Evolutionary conservation across 176 grass and related monocot genomes (phyloP).

Genomic region (Oryza australiensis): DNA sequence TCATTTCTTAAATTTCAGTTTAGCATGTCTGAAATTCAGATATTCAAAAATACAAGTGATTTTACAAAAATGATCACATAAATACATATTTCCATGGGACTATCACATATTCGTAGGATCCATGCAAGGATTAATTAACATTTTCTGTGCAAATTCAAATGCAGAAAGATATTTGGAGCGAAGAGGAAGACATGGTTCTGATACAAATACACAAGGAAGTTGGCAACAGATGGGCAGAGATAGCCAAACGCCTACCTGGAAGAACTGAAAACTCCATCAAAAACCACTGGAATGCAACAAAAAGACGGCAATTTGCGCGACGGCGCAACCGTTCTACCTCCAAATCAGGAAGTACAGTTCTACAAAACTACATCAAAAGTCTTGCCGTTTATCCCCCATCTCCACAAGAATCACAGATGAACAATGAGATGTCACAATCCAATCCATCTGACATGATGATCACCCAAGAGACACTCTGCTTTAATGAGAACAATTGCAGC

Average conservation of each 20-base stretch:
- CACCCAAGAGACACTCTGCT: neutral
- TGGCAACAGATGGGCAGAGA: constrained; percentile 97
- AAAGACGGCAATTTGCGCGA: constrained; percentile 68
- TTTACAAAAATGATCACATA: neutral
- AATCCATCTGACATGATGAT: constrained; percentile 3
- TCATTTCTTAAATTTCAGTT: neutral
- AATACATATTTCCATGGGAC: neutral
- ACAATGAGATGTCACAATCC: neutral
- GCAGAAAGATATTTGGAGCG: constrained; percentile 94
- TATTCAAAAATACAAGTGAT: neutral
- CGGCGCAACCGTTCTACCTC: constrained; percentile 46
- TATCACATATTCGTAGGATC: neutral
- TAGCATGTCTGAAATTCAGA: neutral
- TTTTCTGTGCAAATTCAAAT: constrained; percentile 20
- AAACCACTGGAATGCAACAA: constrained; percentile 97
- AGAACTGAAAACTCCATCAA: constrained; percentile 96
- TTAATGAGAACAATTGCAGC: neutral
- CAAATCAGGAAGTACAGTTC: constrained; percentile 47
- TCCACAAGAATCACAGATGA: constrained; percentile 16
- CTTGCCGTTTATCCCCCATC: constrained; percentile 20
- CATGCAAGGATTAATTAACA: neutral
- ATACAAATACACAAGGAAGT: constrained; percentile 80
- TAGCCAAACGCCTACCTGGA: constrained; percentile 78
- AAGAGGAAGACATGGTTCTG: constrained; percentile 87
- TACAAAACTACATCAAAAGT: constrained; percentile 83